Evolutionary conservation across 257 asterid species (phyloP), one percentile per base, ranked within the genome.

Genomic region (Perilla frutescens): DNA sequence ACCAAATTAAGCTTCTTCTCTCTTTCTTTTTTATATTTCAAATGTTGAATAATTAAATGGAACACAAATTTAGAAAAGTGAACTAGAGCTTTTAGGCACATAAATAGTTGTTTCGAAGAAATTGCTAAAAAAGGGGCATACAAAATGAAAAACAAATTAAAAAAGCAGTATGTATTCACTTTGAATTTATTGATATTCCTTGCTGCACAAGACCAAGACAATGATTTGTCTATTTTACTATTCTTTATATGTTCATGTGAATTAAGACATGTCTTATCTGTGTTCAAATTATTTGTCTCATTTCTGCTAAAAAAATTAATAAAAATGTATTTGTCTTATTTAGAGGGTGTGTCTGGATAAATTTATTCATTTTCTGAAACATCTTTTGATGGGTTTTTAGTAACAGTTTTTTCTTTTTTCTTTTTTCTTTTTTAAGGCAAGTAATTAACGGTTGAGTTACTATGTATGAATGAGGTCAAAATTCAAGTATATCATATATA

Each of bases 121-220:
- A 41, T 45, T 45, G 7, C n/a, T 11, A 37, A 31, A 59, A 67
- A 62, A n/a, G 20, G 2, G 9, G 20, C 31, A 29, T 62, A 15
- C 47, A 72, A 7, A 26, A 34, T 3, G 7, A 39, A 39, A 11
- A 37, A 37, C 7, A 36, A 51, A 8, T 3, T 3, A 5, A 50
- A 37, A 51, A 62, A 37, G 40, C 26, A 47, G n/a, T 36, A 31
- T 44, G 4, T 34, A 34, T 40, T 47, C 66, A 62, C 31, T 74
- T 69, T 58, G 56, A 47, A 70, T 57, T 26, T 41, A 59, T 47
- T 54, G 79, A 20, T 20, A 71, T 66, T 66, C 63, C 66, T 20
- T 58, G 67, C 7, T 53, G 70, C 73, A 55, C 63, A 68, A 67
- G 47, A 74, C 51, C 60, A 68, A 68, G 75, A 77, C 83, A 74